Evolutionary conservation across 2,329 filamentous ascomycete genomes (phyloP).

Genomic region (Torrubiellomyces zombiae): DNA sequence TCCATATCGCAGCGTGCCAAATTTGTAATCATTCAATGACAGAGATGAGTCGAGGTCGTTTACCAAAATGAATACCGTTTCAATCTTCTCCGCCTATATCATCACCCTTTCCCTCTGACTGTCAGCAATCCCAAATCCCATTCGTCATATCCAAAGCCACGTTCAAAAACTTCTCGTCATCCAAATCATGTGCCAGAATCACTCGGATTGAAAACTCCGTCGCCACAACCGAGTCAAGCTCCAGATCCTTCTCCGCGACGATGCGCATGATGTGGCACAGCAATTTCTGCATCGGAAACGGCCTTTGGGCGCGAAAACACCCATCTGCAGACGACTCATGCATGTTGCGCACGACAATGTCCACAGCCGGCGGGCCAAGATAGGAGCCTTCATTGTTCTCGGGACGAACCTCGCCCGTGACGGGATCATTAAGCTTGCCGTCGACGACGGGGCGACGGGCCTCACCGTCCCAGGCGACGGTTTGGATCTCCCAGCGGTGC

Average conservation of each 20-base stretch:
- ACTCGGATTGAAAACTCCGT: conserved; percentile 5
- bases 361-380: conserved; percentile 4
- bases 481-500: conserved; percentile 2
- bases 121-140: conserved; percentile 1
- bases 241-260: conserved; percentile 3
- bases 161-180: not conserved
- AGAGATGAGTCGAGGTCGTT: too few species aligned
- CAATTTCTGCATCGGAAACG: conserved; percentile 4
- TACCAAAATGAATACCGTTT: too few species aligned
- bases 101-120: too few species aligned
- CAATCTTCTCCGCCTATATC: too few species aligned
- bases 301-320: conserved; percentile 2
- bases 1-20: too few species aligned
- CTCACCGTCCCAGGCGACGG: conserved; percentile 4
- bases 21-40: too few species aligned
- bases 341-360: conserved; percentile 4
- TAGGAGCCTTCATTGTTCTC: conserved; percentile 1
- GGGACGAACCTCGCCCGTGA: conserved; percentile 5
- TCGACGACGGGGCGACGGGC: conserved; percentile 4
- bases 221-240: conserved; percentile 5
- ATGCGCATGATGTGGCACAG: conserved; percentile 5
- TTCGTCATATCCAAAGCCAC: conserved; percentile 1
- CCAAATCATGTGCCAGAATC: conserved; percentile 2
- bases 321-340: conserved; percentile 1
- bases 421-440: conserved; percentile 5